phyloP scores from a whole-genome alignment of 78 protist genomes.

The Guillardia theta region DNA sequence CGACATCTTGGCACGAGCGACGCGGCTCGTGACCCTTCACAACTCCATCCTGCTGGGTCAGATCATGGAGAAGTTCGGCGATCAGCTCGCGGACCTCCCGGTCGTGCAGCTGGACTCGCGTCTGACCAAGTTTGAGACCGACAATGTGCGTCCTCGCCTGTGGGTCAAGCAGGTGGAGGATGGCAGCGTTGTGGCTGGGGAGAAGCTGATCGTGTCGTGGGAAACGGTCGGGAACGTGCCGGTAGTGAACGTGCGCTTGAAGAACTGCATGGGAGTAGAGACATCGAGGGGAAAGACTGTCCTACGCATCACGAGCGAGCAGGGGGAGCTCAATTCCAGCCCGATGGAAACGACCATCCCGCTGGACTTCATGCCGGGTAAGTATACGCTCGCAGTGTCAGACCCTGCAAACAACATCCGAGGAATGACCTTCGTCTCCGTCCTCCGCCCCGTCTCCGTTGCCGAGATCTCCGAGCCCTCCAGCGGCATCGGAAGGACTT shows the following conservation, averaged over 20 bases:
- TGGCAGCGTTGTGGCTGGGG: constrained; percentile 28
- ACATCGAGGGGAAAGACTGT: constrained; percentile 26
- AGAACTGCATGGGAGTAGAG: constrained; percentile 22
- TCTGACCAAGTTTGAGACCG: background rate
- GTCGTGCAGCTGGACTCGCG: too few relatives aligned
- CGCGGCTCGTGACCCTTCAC: constrained; percentile 26
- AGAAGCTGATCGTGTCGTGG: background rate
- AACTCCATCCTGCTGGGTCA: background rate
- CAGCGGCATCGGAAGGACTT: background rate
- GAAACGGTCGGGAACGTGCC: background rate
- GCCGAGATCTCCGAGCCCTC: background rate
- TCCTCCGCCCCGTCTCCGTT: background rate
- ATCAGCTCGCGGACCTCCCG: too few relatives aligned
- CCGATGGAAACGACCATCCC: background rate
- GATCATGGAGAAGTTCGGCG: too few relatives aligned
- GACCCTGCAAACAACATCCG: constrained; percentile 20
- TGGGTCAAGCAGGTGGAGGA: background rate
- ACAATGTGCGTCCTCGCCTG: background rate
- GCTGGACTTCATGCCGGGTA: background rate
- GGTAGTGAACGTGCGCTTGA: constrained; percentile 34
- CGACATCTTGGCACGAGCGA: constrained; percentile 8
- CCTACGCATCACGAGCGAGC: background rate
- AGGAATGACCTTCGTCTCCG: background rate
- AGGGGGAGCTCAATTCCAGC: background rate
- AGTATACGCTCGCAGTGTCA: constrained; percentile 24